These are phyloP conservation scores for Pichia sp. DNA, from an alignment of 1,139 yeast genomes.

Conservation along the genomic window DNA sequence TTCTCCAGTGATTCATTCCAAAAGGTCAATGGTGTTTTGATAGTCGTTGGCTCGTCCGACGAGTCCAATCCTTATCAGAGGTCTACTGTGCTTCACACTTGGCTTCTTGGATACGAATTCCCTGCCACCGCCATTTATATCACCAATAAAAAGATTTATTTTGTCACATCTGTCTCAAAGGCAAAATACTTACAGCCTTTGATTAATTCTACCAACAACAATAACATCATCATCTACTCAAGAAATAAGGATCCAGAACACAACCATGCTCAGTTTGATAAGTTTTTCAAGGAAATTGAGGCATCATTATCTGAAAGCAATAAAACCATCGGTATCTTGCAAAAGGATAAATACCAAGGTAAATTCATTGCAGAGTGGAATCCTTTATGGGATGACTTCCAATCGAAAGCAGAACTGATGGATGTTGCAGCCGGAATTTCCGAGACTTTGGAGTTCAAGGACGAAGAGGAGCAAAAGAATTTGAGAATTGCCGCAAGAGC, in stretches of 20 bases:
- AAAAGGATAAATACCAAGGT: conserved; percentile 71
- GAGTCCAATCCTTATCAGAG: conserved; percentile 89
- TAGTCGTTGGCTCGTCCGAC: conserved; percentile 76
- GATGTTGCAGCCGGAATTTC: conserved; percentile 56
- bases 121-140: conserved; percentile 79
- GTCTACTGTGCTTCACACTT: conserved; percentile 80
- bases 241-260: conserved; percentile 79
- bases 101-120: conserved; percentile 93
- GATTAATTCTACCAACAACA: conserved; percentile 26
- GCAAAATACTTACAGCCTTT: conserved; percentile 68
- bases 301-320: conserved; percentile 33
- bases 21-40: conserved; percentile 49
- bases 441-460: conserved; percentile 66
- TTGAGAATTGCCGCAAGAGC: conserved; percentile 70
- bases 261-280: conserved; percentile 57
- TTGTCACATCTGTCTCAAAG: conserved; percentile 82
- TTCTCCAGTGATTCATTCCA: conserved; percentile 36
- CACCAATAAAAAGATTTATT: conserved; percentile 50
- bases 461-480: conserved; percentile 64
- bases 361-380: conserved; percentile 79
- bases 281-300: conserved; percentile 44
- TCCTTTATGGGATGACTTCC: conserved; percentile 40
- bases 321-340: conserved; percentile 51
- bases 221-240: conserved; percentile 62
- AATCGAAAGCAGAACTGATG: conserved; percentile 34